Evolutionary conservation across 2,329 filamentous ascomycete species (phyloP), one percentile per base, ranked within the genome.

Genomic region (Cytospora leucostoma): DNA sequence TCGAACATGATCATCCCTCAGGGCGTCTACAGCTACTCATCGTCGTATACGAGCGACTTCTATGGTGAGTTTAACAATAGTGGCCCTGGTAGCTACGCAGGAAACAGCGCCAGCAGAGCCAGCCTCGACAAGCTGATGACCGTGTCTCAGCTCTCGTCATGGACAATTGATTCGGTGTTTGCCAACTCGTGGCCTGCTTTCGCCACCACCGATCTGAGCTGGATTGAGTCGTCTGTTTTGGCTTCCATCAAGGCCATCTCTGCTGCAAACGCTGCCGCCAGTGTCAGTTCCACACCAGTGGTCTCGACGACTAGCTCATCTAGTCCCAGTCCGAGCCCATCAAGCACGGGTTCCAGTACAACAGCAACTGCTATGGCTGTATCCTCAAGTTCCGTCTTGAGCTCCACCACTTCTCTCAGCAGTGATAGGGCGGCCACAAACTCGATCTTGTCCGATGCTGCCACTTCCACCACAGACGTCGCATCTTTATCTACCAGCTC

Each of bases 1-100:
- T 74, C 71, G 1, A 72, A 70, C 40, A 70, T 79, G 21, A 72
- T 81, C 40, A 73, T 77, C 32, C 64, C 73, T 1, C 68, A 70
- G 0, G 78, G 76, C 59, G 72, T 70, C 2, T 68, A 74, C 17
- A 65, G 70, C 6, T 73, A 75, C 50, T 11, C 68, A 3, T 2
- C 40, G n/a, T 47, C 40, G 7, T 47, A 19, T 4, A 44, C 70
- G 1, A 64, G 69, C 21, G 70, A 76, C 21, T 69, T 73, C n/a
- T 80, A 78, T 64, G 70, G 74, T 2, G 79, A 82, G 68, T 82
- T 76, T 60, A 67, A 66, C 27, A 79, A 73, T 1, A 76, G 72
- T 1, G 79, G 79, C 0, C 66, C 71, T 1, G 79, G 79, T 0
- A 74, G 75, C 27, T 80, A 79, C 59, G 49, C 70, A 2, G 72